phyloP scores from a whole-genome alignment of 2,329 filamentous ascomycete species.

The Ophiocordyceps polyrhachis-furcata region DNA sequence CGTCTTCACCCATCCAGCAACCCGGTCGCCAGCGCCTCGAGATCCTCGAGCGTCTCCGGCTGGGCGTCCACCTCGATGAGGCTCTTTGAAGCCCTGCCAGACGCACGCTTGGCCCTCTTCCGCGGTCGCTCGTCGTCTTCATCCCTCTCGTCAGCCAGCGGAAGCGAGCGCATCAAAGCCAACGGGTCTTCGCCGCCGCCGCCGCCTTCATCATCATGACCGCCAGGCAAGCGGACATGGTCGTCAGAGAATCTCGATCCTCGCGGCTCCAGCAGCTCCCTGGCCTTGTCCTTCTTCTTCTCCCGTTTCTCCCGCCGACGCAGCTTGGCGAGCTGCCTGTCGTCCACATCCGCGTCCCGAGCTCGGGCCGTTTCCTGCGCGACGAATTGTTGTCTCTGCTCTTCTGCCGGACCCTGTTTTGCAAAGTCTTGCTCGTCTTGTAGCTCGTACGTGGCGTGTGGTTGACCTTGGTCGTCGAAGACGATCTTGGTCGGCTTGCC shows the following conservation, averaged over 20 bases:
- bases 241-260: slow-evolving; percentile 8
- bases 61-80: slow-evolving; percentile 44
- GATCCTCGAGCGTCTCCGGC: slow-evolving; percentile 61
- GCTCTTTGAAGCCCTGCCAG: slow-evolving; percentile 25
- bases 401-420: slow-evolving; percentile 53
- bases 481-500: slow-evolving; percentile 70
- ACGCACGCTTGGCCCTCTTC: slow-evolving; percentile 44
- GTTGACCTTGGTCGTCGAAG: slow-evolving; percentile 80
- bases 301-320: slow-evolving; percentile 61
- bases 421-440: slow-evolving; percentile 69
- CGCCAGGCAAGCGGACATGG: slow-evolving; percentile 16
- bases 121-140: slow-evolving; percentile 14
- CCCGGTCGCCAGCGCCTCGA: slow-evolving; percentile 58
- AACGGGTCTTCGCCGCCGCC: slow-evolving; percentile 27
- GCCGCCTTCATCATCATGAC: slow-evolving; percentile 16
- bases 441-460: slow-evolving; percentile 75
- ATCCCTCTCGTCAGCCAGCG: slow-evolving; percentile 21
- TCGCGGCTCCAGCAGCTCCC: slow-evolving; percentile 28
- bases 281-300: slow-evolving; percentile 54
- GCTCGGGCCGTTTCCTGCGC: slow-evolving; percentile 56
- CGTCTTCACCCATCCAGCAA: slow-evolving; percentile 33
- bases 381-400: slow-evolving; percentile 61
- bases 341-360: slow-evolving; percentile 54
- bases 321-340: slow-evolving; percentile 64
- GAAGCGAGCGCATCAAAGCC: slow-evolving; percentile 38